phyloP scores from a whole-genome alignment of 441 rosid species.

The Aleurites moluccanus region DNA sequence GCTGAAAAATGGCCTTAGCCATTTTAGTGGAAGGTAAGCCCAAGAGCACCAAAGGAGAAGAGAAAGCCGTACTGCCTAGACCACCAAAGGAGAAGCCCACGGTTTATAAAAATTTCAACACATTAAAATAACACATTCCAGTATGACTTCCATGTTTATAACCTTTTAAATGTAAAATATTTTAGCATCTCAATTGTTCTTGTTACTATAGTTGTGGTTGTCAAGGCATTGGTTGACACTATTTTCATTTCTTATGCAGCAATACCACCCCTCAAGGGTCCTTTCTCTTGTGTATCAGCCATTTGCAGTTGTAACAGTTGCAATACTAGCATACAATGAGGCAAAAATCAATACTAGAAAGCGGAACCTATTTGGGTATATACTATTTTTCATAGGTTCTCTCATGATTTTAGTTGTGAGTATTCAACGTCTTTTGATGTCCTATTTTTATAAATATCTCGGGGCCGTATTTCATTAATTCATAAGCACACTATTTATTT shows the following conservation, averaged over 20 bases:
- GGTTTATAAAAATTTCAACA: too few species aligned
- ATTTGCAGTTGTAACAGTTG: slow-evolving; percentile 52
- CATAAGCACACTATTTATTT: not conserved
- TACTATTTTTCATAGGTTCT: slow-evolving; percentile 45
- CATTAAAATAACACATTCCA: too few species aligned
- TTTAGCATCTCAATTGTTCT: not conserved
- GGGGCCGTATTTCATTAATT: not conserved
- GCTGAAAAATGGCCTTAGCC: too few species aligned
- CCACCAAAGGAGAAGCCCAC: too few species aligned
- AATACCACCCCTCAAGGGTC: slow-evolving; percentile 61
- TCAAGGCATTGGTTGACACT: not conserved
- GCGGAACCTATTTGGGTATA: slow-evolving; percentile 48
- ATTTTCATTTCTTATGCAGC: slow-evolving; percentile 35
- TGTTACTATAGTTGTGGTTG: too few species aligned
- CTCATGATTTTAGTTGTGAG: slow-evolving; percentile 58
- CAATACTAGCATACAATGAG: slow-evolving; percentile 47
- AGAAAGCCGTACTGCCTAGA: too few species aligned
- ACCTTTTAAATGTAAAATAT: too few species aligned
- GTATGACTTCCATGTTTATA: too few species aligned
- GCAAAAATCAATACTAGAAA: slow-evolving; percentile 51
- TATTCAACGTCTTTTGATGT: not conserved
- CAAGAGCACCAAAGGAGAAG: too few species aligned
- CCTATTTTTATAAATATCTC: too few species aligned
- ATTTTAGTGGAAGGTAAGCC: too few species aligned
- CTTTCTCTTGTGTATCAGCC: slow-evolving; percentile 76